A percentile compares a stretch with the other conserved stretches of the same genome.
Evolutionary conservation across 441 rosid genomes (phyloP).

Genomic region (Mallotus repandus): DNA sequence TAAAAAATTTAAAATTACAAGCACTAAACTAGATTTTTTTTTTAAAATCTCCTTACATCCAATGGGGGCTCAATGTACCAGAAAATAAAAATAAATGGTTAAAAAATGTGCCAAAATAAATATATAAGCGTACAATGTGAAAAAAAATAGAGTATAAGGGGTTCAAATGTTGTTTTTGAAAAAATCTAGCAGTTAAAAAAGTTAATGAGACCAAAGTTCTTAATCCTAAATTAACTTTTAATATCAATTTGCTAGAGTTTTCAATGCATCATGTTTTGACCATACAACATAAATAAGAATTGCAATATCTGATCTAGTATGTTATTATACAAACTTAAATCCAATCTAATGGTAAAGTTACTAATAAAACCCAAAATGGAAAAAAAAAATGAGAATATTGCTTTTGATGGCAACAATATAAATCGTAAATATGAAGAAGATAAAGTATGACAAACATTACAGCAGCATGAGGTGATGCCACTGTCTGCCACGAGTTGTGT

Average conservation of each 20-base stretch:
- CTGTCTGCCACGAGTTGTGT: neutral
- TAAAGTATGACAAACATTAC: neutral
- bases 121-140: too few relatives aligned
- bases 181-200: neutral
- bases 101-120: too few relatives aligned
- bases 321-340: neutral
- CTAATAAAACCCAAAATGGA: neutral
- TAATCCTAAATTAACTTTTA: neutral
- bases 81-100: too few relatives aligned
- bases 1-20: too few relatives aligned
- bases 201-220: slow-evolving; percentile 1
- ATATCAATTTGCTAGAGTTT: neutral
- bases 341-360: neutral
- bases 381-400: neutral
- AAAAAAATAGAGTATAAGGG: too few relatives aligned
- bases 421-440: neutral
- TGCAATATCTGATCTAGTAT: neutral
- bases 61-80: too few relatives aligned
- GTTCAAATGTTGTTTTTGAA: too few relatives aligned
- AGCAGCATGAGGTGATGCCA: neutral
- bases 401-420: neutral
- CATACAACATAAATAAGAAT: neutral
- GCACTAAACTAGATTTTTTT: too few relatives aligned
- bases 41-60: too few relatives aligned
- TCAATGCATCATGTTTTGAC: neutral